Evolutionary conservation across 169 alveolate genomes (phyloP), one percentile per base, ranked within the genome.

Genomic region (Eimeria nieschulzi): DNA sequence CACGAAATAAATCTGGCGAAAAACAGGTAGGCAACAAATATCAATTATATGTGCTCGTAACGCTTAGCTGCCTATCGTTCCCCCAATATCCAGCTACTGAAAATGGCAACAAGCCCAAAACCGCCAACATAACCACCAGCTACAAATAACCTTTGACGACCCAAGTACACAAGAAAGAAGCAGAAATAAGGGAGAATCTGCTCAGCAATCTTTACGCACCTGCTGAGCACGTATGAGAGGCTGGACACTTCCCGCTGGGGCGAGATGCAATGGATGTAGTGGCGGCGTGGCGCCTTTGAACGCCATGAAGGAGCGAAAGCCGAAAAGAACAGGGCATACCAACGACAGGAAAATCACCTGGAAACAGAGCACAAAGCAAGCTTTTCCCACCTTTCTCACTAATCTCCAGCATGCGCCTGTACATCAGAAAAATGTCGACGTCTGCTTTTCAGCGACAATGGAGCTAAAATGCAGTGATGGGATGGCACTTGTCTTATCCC

Each of bases 241-340:
- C 8, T 64, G 70, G 8, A 68, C 39, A 10, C 26, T 33, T 46
- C 56, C 83, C 46, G 33, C 71, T 7, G 78, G 73, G 7, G 46
- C 56, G 46, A 19, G 53, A 51, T 56, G 75, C 63, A 87, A 79
- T 0, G 92, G 92, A 56, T 33, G 79, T 51, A 72, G 21, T 23
- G 92, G 92, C n/a, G 92, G 92, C 68, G 92, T 87, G n/a, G 79
- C 85, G 17, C 92, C 92, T n/a, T 68, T 19, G n/a, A 87, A 63
- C 10, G 87, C 92, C 71, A 61, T 23, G 66, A 87, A 26, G 53
- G 71, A 33, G 39, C 92, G 76, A 26, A 53, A 46, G 15, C 85
- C 87, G 79, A 87, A 87, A 26, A 87, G 87, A 23, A 87, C 54
- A 55, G 92, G 92, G 79, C 92, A 87, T 15, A 61, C 87, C 53